A percentile compares a stretch with the other conserved stretches of the same genome.
Conservation (phyloP, 1,284 basidiomycete species). For the Ganoderma meredithae region DNA sequence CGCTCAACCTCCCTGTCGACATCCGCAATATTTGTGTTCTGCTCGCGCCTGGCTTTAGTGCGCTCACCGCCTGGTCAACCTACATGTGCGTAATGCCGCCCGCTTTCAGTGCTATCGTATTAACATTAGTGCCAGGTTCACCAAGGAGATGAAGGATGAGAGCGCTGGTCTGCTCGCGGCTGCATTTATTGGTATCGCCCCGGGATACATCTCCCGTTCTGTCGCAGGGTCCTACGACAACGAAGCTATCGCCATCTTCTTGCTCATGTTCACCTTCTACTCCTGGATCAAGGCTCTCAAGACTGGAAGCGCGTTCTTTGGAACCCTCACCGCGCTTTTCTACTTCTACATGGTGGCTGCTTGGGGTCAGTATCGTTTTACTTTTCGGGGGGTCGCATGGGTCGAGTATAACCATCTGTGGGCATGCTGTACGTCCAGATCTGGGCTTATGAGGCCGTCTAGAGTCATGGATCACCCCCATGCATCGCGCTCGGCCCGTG, state of each 20-base stretch:
- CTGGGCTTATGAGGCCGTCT: neutral
- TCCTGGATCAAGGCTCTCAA: slow-evolving; percentile 98
- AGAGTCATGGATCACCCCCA: neutral
- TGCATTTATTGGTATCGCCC: slow-evolving; percentile 98
- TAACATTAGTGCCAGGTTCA: slow-evolving; percentile 67
- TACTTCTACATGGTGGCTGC: slow-evolving; percentile 99
- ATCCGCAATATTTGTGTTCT: slow-evolving; percentile 98
- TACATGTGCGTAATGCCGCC: slow-evolving; percentile 73
- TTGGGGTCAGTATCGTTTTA: slow-evolving; percentile 76
- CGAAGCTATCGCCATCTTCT: slow-evolving; percentile 99
- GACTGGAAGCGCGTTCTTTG: slow-evolving; percentile 91
- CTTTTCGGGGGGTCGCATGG: neutral
- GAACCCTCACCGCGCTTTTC: slow-evolving; percentile 91
- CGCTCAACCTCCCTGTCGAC: slow-evolving; percentile 94
- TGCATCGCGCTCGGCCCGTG: neutral
- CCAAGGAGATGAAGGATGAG: slow-evolving; percentile 92
- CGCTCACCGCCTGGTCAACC: slow-evolving; percentile 96
- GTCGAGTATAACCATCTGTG: neutral
- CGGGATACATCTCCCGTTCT: slow-evolving; percentile 98
- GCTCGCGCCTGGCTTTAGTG: slow-evolving; percentile 96
- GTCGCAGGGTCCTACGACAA: slow-evolving; percentile 99
- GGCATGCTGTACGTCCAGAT: neutral
- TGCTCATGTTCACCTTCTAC: slow-evolving; percentile 99
- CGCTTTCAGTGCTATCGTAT: neutral
- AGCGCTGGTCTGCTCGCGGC: slow-evolving; percentile 96